Conservation (phyloP, 345 rosid species). For the Linum trigynum region DNA sequence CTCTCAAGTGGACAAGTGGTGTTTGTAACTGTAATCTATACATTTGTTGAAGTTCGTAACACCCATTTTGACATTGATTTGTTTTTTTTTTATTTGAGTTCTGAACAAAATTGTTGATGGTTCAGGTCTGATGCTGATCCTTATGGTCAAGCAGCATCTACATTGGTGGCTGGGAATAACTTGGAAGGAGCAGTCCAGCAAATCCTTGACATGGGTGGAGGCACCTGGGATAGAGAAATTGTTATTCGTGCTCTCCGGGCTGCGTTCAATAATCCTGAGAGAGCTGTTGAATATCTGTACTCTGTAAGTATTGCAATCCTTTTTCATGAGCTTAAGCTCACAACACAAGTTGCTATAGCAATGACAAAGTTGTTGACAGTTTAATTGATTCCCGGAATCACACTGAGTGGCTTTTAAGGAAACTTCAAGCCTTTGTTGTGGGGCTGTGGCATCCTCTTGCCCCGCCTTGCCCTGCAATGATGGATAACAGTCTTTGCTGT, state of each 20-base stretch:
- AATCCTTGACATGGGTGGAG: conserved; percentile 28
- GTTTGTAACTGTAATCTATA: not conserved
- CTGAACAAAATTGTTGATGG: not conserved
- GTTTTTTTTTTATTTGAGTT: not conserved
- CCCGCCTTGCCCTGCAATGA: too few species aligned
- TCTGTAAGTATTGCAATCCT: conserved; percentile 11
- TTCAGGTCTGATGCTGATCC: conserved; percentile 15
- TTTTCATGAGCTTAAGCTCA: too few species aligned
- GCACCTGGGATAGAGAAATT: conserved; percentile 20
- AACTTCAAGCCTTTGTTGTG: too few species aligned
- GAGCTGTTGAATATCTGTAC: conserved; percentile 28
- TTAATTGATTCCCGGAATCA: too few species aligned
- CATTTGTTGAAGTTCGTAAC: conserved; percentile 6
- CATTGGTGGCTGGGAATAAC: conserved; percentile 20
- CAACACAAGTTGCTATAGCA: too few species aligned
- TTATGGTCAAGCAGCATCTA: conserved; percentile 26
- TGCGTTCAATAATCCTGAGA: conserved; percentile 26
- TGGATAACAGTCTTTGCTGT: too few species aligned
- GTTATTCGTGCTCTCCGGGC: conserved; percentile 24
- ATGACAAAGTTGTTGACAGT: too few species aligned
- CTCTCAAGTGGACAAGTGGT: not conserved
- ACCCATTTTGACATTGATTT: not conserved
- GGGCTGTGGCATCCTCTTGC: too few species aligned
- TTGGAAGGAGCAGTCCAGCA: conserved; percentile 18
- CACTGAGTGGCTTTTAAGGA: too few species aligned